Base-by-base conservation (phyloP, 495 filamentous ascomycete genomes). In the Penicillium cinerascens region DNA sequence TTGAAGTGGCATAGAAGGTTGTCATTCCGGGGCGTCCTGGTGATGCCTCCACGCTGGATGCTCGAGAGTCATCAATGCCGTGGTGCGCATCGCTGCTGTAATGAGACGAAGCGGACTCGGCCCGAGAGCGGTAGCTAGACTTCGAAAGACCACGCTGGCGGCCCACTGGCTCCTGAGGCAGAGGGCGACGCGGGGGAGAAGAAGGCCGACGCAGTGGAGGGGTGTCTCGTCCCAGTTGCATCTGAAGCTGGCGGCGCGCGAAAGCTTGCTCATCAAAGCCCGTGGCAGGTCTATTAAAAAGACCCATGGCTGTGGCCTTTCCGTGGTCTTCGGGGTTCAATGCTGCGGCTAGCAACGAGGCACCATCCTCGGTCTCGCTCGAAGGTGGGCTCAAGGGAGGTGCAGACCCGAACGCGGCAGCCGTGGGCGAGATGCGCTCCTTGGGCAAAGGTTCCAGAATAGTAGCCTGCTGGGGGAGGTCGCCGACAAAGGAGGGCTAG, bases 181-280 rank as follows among this genome's bases (percentile, higher is more conserved):
- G 55, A 29, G 64, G 43, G 27, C 64, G 64, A n/a, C 58, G 58
- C 1, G 73, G 63, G 35, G 68, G 68, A 23, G 29, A 33, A 2
- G 71, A 70, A 5, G 56, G 60, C 16, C 64, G 75, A 60, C 22
- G 67, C 56, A 59, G 70, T 27, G 63, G 66, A 33, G 66, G 71
- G 0, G 67, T 78, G 54, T 68, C 81, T 62, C 68, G 77, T 20
- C 85, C 87, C 63, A 87, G 81, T 47, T 89, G 87, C 70, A 93
- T 79, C 60, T 87, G 85, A 27, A 88, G 66, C 57, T 95, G 89
- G 27, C 91, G 84, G 58, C 91, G 85, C 8, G 86, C 81, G 51
- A 92, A 96, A 58, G 88, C 87, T 35, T 87, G 82, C 59, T 96
- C 91, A 58, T 93, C 87, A 47, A 91, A 96, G 8, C 80, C 75